Evolutionary conservation across 495 filamentous ascomycete species (phyloP).

Genomic region (Podospora didyma): DNA sequence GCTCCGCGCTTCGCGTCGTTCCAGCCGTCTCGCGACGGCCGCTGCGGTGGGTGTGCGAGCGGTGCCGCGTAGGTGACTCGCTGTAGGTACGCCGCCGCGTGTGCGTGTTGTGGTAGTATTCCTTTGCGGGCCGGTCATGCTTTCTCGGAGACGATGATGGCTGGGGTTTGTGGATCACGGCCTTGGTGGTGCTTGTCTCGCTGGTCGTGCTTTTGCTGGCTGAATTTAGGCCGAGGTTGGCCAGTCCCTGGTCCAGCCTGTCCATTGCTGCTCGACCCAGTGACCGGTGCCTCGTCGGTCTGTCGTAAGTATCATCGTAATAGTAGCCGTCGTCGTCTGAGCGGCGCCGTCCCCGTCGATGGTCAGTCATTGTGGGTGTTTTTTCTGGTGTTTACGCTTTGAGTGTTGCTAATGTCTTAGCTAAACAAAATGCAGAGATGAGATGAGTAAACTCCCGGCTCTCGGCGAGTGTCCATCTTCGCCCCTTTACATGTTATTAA

Average conservation of each 20-base stretch:
- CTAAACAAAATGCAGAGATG: not conserved
- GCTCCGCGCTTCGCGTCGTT: not conserved
- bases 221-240: constrained; percentile 9
- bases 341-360: constrained; percentile 15
- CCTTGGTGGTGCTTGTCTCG: not conserved
- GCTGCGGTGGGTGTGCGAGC: not conserved
- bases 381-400: too few relatives aligned
- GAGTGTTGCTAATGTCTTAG: not conserved
- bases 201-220: not conserved
- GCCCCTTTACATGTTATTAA: not conserved
- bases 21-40: not conserved
- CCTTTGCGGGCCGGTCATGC: not conserved
- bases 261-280: constrained; percentile 20
- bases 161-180: not conserved
- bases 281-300: constrained; percentile 18
- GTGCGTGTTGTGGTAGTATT: not conserved
- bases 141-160: not conserved
- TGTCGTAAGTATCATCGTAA: constrained; percentile 14
- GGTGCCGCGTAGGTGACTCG: constrained; percentile 6
- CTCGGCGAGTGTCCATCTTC: too few relatives aligned
- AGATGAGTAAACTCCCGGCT: too few relatives aligned
- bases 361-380: constrained; percentile 13
- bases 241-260: constrained; percentile 19
- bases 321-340: constrained; percentile 11
- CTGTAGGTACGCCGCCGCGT: constrained; percentile 7